Evolutionary conservation across 169 alveolate genomes (phyloP), one percentile per base, ranked within the genome.

Genomic region (Eimeria praecox): DNA sequence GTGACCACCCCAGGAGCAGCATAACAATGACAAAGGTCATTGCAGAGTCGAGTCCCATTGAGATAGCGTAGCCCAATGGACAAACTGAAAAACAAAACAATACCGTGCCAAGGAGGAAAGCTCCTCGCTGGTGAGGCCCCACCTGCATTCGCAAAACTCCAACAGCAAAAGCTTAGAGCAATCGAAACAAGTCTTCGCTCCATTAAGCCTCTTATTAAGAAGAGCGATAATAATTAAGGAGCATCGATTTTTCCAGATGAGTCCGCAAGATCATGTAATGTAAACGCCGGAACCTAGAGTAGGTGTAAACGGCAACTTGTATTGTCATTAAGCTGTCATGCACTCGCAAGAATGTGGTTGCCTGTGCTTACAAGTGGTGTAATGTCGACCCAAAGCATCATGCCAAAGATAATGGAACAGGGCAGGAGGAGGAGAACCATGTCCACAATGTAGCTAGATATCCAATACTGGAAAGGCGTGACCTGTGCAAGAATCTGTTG

Each of bases 21-120:
- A 87, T 87, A 18, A 87, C 93, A 62, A 87, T 87, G 46, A 87
- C 93, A 35, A 87, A 87, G 4, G 93, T 87, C 93, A 87, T 87
- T 38, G 93, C 64, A 8, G 93, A 87, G 46, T 87, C 93, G 40
- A 87, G 62, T 3, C 93, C 93, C 93, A 87, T 87, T 22, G 93
- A 87, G 38, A 87, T 87, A 27, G 93, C 82, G 42, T 87, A 87
- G 56, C 93, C 93, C 14, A 87, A 16, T 46, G 93, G 93, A 24
- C 93, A 87, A 62, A 87, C 93, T 9, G 93, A 87, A 9, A 87
- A 87, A 0, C 93, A 87, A 62, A 87, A 87, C 46, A 87, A 64
- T 40, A 62, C 38, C 3, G 93, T 59, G 62, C 93, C 93, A 62
- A 87, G 93, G 22, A 87, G 93, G 83, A 87, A 87, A 2, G 64